A percentile compares a stretch with the other conserved stretches of the same genome.
phyloP scores from a whole-genome alignment of 805 yeast genomes.

The Starmera dryadoides region DNA sequence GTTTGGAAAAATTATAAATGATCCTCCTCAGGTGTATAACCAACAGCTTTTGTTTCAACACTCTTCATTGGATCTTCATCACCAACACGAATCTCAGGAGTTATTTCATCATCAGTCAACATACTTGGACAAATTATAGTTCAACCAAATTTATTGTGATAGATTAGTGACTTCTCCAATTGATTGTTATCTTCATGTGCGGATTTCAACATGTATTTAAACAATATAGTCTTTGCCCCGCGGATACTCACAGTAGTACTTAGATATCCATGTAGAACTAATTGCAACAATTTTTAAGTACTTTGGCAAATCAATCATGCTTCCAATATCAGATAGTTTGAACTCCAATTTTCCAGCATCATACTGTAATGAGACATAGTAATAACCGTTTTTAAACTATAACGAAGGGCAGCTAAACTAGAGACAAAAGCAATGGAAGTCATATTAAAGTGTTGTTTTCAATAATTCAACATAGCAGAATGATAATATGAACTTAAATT shows the following conservation, averaged over 20 bases:
- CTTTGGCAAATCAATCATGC: not conserved
- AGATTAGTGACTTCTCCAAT: not conserved
- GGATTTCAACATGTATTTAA: not conserved
- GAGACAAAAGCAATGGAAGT: not conserved
- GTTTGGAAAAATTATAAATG: constrained; percentile 45
- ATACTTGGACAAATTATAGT: not conserved
- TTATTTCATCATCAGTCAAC: not conserved
- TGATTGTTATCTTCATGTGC: not conserved
- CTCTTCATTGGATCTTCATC: not conserved
- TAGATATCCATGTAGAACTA: not conserved
- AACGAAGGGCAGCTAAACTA: not conserved
- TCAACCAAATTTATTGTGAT: not conserved
- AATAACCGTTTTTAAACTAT: not conserved
- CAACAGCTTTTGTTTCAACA: not conserved
- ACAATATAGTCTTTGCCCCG: not conserved
- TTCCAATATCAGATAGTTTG: not conserved
- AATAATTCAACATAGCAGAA: too few species aligned
- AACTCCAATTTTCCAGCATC: not conserved
- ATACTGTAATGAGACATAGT: not conserved
- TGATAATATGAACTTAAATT: too few species aligned
- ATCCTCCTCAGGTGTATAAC: too few species aligned
- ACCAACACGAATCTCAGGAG: not conserved
- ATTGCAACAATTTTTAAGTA: not conserved
- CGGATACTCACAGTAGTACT: not conserved
- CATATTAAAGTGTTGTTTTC: too few species aligned